Conservation (phyloP, 495 filamentous ascomycete species). For the Hamigera avellanea region DNA sequence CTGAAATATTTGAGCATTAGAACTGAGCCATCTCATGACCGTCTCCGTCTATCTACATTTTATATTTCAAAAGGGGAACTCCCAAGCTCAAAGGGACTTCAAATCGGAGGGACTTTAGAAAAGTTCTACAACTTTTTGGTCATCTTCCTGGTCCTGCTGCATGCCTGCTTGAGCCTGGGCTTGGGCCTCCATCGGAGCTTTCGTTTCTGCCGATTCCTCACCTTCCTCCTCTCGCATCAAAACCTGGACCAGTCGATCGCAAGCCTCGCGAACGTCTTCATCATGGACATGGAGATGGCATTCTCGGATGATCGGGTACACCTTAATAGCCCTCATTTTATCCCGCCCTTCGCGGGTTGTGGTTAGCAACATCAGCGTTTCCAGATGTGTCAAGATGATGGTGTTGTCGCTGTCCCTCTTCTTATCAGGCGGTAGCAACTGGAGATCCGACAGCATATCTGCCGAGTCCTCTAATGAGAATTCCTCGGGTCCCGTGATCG, state of each 20-base stretch:
- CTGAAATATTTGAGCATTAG: too few relatives aligned
- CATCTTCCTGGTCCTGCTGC: slow-evolving; percentile 20
- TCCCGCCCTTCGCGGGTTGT: slow-evolving; percentile 67
- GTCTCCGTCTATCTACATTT: too few relatives aligned
- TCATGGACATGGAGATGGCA: slow-evolving; percentile 68
- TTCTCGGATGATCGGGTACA: slow-evolving; percentile 84
- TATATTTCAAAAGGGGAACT: too few relatives aligned
- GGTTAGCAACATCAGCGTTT: slow-evolving; percentile 73
- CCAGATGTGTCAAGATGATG: slow-evolving; percentile 76
- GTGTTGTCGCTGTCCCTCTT: slow-evolving; percentile 59
- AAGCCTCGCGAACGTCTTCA: slow-evolving; percentile 72
- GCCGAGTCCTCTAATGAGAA: slow-evolving; percentile 57
- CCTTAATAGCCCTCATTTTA: slow-evolving; percentile 57
- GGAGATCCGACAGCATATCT: slow-evolving; percentile 74
- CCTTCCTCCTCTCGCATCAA: slow-evolving; percentile 68
- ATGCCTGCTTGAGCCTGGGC: slow-evolving; percentile 6
- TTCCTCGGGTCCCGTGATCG: slow-evolving; percentile 47
- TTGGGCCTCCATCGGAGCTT: slow-evolving; percentile 4
- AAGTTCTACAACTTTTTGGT: slow-evolving; percentile 27
- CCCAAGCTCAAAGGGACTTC: too few relatives aligned
- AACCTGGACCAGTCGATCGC: slow-evolving; percentile 83
- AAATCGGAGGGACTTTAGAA: too few relatives aligned
- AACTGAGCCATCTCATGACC: too few relatives aligned
- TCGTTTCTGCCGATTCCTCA: slow-evolving; percentile 12
- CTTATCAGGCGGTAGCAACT: slow-evolving; percentile 81